Evolutionary conservation across 768 basidiomycete species (phyloP).

Genomic region (Floccularia luteovirens): DNA sequence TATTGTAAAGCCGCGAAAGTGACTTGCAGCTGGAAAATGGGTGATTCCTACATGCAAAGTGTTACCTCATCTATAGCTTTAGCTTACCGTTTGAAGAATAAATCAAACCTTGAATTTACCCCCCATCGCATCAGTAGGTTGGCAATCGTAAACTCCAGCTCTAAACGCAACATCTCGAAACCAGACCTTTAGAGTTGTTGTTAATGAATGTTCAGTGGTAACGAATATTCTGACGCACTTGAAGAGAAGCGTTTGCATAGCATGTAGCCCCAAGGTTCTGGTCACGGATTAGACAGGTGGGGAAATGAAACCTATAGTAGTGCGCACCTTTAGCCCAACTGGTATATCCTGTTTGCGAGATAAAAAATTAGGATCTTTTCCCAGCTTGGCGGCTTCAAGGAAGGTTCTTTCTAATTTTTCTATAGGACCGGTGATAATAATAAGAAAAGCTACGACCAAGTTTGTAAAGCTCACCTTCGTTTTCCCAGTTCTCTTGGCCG

Average conservation of each 20-base stretch:
- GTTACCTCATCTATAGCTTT: no score
- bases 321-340: constrained; percentile 67
- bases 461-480: constrained; percentile 46
- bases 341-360: constrained; percentile 50
- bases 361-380: constrained; percentile 42
- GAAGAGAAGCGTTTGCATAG: constrained; percentile 92
- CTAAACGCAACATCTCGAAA: constrained; percentile 81
- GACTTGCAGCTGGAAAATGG: constrained; percentile 70
- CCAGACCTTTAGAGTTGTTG: constrained; percentile 61
- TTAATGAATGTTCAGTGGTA: not conserved
- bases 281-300: not conserved
- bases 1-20: constrained; percentile 84
- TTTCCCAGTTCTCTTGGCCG: constrained; percentile 78
- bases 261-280: constrained; percentile 97
- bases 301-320: not conserved
- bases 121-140: constrained; percentile 43
- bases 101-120: constrained; percentile 29
- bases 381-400: constrained; percentile 42
- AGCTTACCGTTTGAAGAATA: no score
- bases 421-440: no score
- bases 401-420: constrained; percentile 45
- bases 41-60: constrained; percentile 78
- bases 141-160: constrained; percentile 73
- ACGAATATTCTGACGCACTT: constrained; percentile 35
- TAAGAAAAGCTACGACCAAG: constrained; percentile 7